phyloP scores from a whole-genome alignment of 2,329 filamentous ascomycete genomes.

The Samsoniella hepiali region DNA sequence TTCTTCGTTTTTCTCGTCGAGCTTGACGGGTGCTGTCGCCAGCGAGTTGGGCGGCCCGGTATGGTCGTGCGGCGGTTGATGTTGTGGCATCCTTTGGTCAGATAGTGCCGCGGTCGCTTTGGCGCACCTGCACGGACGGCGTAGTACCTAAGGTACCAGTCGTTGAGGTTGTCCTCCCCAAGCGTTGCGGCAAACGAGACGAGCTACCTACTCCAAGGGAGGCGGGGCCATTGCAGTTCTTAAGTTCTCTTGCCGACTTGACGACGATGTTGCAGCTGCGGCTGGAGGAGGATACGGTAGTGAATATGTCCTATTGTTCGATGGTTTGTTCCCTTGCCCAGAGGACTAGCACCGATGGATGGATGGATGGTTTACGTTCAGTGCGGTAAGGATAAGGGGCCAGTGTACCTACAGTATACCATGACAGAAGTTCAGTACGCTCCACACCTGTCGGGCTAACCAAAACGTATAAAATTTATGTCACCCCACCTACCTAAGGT shows the following conservation, averaged over 20 bases:
- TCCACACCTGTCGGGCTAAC: too few relatives aligned
- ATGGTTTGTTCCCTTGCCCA: background rate
- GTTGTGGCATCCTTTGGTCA: conserved; percentile 11
- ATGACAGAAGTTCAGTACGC: too few relatives aligned
- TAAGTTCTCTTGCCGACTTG: background rate
- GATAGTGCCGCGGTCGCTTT: background rate
- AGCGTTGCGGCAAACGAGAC: background rate
- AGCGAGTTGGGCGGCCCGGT: background rate
- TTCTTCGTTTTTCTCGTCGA: background rate
- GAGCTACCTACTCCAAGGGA: background rate
- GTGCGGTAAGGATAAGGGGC: background rate
- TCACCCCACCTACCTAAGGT: too few relatives aligned
- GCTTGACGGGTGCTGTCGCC: background rate
- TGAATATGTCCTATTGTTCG: background rate
- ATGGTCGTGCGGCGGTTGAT: background rate
- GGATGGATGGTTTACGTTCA: background rate
- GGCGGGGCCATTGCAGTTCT: background rate
- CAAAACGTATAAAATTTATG: too few relatives aligned
- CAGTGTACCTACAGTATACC: background rate
- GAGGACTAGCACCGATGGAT: background rate
- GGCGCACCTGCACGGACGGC: background rate
- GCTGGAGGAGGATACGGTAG: background rate
- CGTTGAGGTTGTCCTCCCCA: background rate
- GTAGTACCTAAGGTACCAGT: background rate
- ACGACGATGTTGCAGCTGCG: background rate